These are phyloP conservation scores for Hortiboletus flavorubellus DNA, from an alignment of 768 basidiomycete species.

Conservation along the genomic window DNA sequence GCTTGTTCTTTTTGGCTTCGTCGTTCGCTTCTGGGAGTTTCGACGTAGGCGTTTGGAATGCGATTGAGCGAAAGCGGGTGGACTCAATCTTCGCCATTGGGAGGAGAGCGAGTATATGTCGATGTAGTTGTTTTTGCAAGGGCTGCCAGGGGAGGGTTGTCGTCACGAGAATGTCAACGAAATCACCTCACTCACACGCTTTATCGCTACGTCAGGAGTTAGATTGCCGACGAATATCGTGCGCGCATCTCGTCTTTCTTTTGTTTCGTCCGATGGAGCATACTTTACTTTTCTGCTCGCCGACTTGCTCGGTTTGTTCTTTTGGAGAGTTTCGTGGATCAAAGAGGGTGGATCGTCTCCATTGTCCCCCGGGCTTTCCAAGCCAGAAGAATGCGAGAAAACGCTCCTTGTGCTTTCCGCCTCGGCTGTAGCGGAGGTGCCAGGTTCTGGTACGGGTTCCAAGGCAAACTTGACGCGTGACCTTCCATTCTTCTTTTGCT, in stretches of 20 bases:
- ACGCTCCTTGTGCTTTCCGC: conserved; percentile 1
- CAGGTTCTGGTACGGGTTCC: neutral
- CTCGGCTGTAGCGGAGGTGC: neutral
- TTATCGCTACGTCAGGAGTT: conserved; percentile 68
- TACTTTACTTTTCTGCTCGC: conserved; percentile 41
- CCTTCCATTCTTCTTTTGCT: conserved; percentile 13
- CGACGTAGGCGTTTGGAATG: conserved; percentile 81
- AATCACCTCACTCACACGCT: conserved; percentile 51
- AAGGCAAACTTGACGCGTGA: conserved; percentile 3
- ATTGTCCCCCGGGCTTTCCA: conserved; percentile 32
- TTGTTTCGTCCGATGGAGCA: conserved; percentile 67
- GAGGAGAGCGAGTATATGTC: conserved; percentile 69
- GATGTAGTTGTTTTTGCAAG: conserved; percentile 68
- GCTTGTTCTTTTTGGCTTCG: conserved; percentile 27
- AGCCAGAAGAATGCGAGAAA: conserved; percentile 27
- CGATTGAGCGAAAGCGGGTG: conserved; percentile 88
- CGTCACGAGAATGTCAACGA: neutral
- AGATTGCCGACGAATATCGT: conserved; percentile 95
- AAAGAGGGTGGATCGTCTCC: conserved; percentile 35
- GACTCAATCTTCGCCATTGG: conserved; percentile 86
- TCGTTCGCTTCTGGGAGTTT: conserved; percentile 45
- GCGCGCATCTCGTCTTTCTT: conserved; percentile 68
- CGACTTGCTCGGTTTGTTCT: conserved; percentile 26
- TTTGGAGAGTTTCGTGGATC: conserved; percentile 62
- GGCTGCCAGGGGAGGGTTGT: conserved; percentile 44